phyloP scores from a whole-genome alignment of 2,329 filamentous ascomycete species.

The Chrysoporthe austroafricana region DNA sequence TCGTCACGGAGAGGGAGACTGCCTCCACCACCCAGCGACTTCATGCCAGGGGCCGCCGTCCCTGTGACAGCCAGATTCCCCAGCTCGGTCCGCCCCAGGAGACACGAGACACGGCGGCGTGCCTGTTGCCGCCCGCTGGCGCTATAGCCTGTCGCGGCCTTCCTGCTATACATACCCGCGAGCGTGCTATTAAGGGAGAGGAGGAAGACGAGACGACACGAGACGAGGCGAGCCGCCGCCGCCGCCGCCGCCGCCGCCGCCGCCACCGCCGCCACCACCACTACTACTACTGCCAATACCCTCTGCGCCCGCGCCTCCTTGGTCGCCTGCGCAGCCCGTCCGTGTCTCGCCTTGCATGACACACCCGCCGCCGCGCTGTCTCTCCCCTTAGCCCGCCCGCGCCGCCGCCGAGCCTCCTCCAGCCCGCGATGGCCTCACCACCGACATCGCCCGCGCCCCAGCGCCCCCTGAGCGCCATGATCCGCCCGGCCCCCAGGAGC shows the following conservation, averaged over 20 bases:
- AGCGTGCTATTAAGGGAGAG: neutral
- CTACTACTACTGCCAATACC: too few relatives aligned
- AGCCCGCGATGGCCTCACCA: slow-evolving; percentile 66
- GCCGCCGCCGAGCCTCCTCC: neutral
- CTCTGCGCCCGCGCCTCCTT: slow-evolving; percentile 8
- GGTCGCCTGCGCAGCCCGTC: slow-evolving; percentile 5
- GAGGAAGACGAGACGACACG: neutral
- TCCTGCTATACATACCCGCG: slow-evolving; percentile 7
- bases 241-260: too few relatives aligned
- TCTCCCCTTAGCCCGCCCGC: slow-evolving; percentile 29
- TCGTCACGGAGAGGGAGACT: slow-evolving; percentile 22
- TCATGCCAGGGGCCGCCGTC: slow-evolving; percentile 13
- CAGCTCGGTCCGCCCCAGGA: slow-evolving; percentile 8
- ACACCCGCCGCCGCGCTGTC: slow-evolving; percentile 14
- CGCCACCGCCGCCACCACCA: too few relatives aligned
- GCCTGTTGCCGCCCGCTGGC: slow-evolving; percentile 11
- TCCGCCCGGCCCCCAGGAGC: slow-evolving; percentile 73
- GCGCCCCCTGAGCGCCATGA: slow-evolving; percentile 81
- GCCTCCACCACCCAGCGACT: slow-evolving; percentile 10
- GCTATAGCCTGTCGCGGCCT: slow-evolving; percentile 2
- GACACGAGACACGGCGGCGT: slow-evolving; percentile 12
- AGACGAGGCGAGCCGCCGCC: too few relatives aligned
- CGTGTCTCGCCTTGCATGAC: slow-evolving; percentile 17
- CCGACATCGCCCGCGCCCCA: slow-evolving; percentile 68
- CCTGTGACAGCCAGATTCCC: slow-evolving; percentile 3